Percentiles rank a stretch among this genome's conserved stretches.
Evolutionary conservation across 768 basidiomycete genomes (phyloP).

Genomic region (Hortiboletus flavorubellus): DNA sequence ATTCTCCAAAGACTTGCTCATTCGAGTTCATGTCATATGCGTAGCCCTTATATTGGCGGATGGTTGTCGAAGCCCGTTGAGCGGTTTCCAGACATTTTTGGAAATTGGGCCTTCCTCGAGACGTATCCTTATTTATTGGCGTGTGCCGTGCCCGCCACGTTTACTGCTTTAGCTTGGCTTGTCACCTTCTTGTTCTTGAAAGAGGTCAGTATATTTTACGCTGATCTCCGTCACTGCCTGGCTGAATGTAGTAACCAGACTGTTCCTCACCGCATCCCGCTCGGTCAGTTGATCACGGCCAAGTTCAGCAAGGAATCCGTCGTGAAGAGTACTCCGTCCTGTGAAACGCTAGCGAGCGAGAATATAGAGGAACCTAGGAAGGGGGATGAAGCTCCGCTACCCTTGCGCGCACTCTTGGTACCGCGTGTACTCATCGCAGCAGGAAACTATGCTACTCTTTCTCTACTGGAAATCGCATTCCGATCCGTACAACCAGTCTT

Average conservation of each 20-base stretch:
- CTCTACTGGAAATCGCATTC: constrained; percentile 64
- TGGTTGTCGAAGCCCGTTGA: constrained; percentile 62
- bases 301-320: constrained; percentile 6
- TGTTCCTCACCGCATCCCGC: constrained; percentile 26
- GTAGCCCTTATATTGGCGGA: constrained; percentile 68
- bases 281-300: constrained; percentile 26
- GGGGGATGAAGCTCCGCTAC: constrained; percentile 35
- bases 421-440: constrained; percentile 57
- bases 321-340: constrained; percentile 1
- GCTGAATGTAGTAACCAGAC: constrained; percentile 30
- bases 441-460: constrained; percentile 61
- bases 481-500: constrained; percentile 69
- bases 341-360: constrained; percentile 1
- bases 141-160: constrained; percentile 64
- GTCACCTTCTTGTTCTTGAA: constrained; percentile 52
- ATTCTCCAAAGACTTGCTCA: not conserved
- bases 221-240: not conserved
- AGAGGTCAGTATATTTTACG: constrained; percentile 40
- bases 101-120: constrained; percentile 53
- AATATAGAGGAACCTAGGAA: not conserved
- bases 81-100: constrained; percentile 62
- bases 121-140: constrained; percentile 74
- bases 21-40: not conserved
- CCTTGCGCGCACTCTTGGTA: constrained; percentile 50
- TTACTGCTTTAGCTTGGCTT: constrained; percentile 50